Percentiles rank a stretch among this genome's conserved stretches.
Evolutionary conservation across 2,329 filamentous ascomycete genomes (phyloP).

Genomic region (Neocatenulostroma microsporum): DNA sequence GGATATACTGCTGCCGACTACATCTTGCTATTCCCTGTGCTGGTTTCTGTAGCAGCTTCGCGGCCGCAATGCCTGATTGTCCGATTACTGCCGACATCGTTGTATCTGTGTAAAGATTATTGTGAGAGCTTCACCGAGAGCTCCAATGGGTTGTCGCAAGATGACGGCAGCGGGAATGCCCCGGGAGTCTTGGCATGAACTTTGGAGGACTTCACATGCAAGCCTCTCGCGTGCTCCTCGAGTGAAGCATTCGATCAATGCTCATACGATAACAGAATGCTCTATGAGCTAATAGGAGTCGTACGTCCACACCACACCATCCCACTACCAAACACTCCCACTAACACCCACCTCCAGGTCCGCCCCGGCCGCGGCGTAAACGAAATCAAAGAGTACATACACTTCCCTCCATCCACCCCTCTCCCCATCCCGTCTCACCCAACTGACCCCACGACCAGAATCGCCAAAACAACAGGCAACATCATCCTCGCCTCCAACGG

Average conservation of each 20-base stretch:
- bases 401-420: conserved; percentile 5
- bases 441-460: conserved; percentile 46
- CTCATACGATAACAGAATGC: conserved; percentile 49
- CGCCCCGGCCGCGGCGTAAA: conserved; percentile 71
- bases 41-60: conserved; percentile 8
- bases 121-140: too few relatives aligned
- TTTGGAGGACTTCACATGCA: conserved; percentile 1
- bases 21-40: conserved; percentile 18
- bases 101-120: neutral
- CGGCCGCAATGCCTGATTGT: conserved; percentile 13
- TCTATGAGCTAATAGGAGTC: conserved; percentile 96
- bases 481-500: conserved; percentile 76
- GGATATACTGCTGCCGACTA: conserved; percentile 22
- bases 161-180: too few relatives aligned
- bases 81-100: conserved; percentile 15
- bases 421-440: conserved; percentile 6
- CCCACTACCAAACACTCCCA: conserved; percentile 15
- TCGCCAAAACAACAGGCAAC: conserved; percentile 75
- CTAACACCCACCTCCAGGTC: conserved; percentile 51
- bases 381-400: conserved; percentile 87
- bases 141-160: too few relatives aligned
- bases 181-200: neutral
- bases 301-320: conserved; percentile 48
- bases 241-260: conserved; percentile 1
- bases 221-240: neutral